phyloP scores from a whole-genome alignment of 345 rosid species.

The Lagerstroemia speciosa region DNA sequence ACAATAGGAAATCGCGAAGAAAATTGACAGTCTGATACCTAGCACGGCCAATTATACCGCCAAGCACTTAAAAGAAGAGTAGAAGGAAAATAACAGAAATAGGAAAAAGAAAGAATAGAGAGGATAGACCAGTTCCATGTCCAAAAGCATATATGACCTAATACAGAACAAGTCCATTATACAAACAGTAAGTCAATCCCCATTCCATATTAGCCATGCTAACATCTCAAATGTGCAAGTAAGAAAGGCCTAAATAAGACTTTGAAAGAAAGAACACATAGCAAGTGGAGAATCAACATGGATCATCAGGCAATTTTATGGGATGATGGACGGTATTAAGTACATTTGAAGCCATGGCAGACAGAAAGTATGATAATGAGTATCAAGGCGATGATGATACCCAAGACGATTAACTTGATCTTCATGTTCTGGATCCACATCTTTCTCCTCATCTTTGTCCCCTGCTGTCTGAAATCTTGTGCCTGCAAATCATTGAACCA shows the following conservation, averaged over 20 bases:
- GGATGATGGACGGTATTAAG: no score
- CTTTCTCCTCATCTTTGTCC: constrained; percentile 81
- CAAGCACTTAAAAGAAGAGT: background rate
- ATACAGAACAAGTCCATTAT: no score
- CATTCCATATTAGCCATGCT: no score
- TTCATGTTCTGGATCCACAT: constrained; percentile 96
- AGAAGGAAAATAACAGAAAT: background rate
- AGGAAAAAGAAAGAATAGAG: background rate
- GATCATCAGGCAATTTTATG: background rate
- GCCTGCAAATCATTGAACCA: constrained; percentile 36
- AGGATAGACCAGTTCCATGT: background rate
- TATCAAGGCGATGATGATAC: constrained; percentile 48
- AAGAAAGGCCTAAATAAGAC: background rate
- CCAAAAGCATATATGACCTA: background rate
- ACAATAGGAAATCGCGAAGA: no score
- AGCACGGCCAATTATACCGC: no score
- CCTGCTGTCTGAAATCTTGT: constrained; percentile 85
- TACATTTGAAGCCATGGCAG: constrained; percentile 80
- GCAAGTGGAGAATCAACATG: background rate
- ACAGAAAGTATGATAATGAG: constrained; percentile 58
- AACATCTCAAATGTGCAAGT: no score
- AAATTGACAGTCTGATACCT: no score
- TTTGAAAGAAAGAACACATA: background rate
- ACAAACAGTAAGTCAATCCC: no score
- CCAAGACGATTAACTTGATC: constrained; percentile 75